phyloP scores from a whole-genome alignment of 2,329 filamentous ascomycete species.

The Penicillium paneum region DNA sequence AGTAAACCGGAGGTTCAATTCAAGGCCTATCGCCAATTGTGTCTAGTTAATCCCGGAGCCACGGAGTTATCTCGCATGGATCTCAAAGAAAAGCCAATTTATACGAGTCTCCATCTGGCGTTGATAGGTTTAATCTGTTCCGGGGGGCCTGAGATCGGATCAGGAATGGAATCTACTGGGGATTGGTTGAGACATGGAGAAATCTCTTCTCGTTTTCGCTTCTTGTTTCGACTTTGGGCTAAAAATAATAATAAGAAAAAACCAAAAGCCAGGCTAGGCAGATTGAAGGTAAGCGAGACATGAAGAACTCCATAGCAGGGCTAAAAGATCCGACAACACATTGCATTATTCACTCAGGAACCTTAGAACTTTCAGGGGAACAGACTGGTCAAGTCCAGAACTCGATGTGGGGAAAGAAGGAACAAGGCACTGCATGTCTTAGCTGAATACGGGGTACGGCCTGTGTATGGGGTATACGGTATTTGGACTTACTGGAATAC shows the following conservation, averaged over 20 bases:
- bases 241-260: background rate
- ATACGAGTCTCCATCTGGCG: constrained; percentile 1
- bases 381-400: constrained; percentile 6
- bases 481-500: background rate
- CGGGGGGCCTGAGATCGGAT: background rate
- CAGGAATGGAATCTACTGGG: background rate
- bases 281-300: constrained; percentile 5
- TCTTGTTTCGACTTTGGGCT: background rate
- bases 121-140: background rate
- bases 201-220: background rate
- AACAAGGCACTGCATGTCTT: background rate
- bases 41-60: background rate
- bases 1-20: background rate
- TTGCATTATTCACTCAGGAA: background rate
- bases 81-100: background rate
- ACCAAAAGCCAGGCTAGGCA: background rate
- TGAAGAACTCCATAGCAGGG: constrained; percentile 1
- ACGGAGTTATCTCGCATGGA: background rate
- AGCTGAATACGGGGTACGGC: background rate
- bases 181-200: background rate
- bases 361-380: background rate
- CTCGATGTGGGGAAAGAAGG: constrained; percentile 1
- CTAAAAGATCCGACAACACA: constrained; percentile 8
- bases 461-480: background rate
- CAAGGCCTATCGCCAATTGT: constrained; percentile 14